Evolutionary conservation across 2,329 filamentous ascomycete species (phyloP), one percentile per base, ranked within the genome.

Genomic region (Cladosporium halotolerans): DNA sequence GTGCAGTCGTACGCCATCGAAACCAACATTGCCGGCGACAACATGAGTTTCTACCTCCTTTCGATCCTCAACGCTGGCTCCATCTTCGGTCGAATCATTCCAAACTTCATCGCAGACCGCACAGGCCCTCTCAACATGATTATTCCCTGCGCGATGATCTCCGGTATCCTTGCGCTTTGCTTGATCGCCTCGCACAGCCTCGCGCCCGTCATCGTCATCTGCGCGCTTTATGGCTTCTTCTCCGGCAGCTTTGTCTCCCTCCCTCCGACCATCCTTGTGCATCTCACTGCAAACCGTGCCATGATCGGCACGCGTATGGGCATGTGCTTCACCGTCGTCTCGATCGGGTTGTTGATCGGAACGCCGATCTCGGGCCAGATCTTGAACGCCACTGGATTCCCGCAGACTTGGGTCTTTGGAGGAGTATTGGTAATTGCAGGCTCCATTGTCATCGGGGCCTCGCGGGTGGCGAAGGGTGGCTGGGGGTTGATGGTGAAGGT

Each of bases 21-120:
- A 0, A 69, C 70, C 0, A 73, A 76, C 8, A 79, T 87, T 59
- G 74, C 79, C 1, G 68, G 70, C 55, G 60, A 72, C 2, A 73
- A 79, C 0, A 67, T 88, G 2, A 82, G 80, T 0, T 86, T 83
- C 59, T 89, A 88, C 62, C 72, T 88, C 2, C 70, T 89, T 3
- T 76, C 85, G 1, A 82, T 89, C 53, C 72, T 88, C 59, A 89
- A 89, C 62, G 80, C 75, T 0, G 78, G 82, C 3, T 67, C 61
- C 23, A 63, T 68, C 4, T 74, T 77, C 65, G 75, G 75, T 3
- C 72, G 75, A 13, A 72, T 76, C 55, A 63, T 76, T 1, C 73
- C 75, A 1, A 75, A 76, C 42, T 62, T 69, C 47, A 54, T 75
- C 23, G 70, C 73, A 9, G 75, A 77, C 57, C 67, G 69, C n/a